phyloP scores from a whole-genome alignment of 2,329 filamentous ascomycete genomes.

The Alternaria arborescens region DNA sequence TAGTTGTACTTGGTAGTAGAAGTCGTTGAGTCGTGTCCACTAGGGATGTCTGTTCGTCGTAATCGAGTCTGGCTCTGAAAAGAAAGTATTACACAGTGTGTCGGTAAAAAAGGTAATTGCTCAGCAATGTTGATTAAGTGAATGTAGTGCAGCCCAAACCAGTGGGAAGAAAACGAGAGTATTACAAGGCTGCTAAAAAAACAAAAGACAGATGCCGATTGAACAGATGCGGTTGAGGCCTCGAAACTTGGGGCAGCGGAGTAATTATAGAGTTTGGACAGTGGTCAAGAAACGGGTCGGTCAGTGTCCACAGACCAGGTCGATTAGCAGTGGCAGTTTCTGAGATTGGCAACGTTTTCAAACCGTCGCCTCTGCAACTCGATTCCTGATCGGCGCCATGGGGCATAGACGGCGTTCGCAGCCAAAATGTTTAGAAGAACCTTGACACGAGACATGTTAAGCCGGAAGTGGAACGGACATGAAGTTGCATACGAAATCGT shows the following conservation, averaged over 20 bases:
- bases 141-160: slow-evolving; percentile 64
- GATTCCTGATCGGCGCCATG: slow-evolving; percentile 49
- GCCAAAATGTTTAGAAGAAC: slow-evolving; percentile 51
- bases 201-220: slow-evolving; percentile 51
- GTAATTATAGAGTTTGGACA: slow-evolving; percentile 48
- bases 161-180: slow-evolving; percentile 62
- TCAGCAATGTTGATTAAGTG: slow-evolving; percentile 43
- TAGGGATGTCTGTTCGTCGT: slow-evolving; percentile 58
- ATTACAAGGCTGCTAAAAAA: slow-evolving; percentile 53
- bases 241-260: slow-evolving; percentile 49
- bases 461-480: slow-evolving; percentile 43
- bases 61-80: slow-evolving; percentile 50
- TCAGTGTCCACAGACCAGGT: slow-evolving; percentile 37
- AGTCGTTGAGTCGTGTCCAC: slow-evolving; percentile 38
- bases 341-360: slow-evolving; percentile 55
- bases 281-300: slow-evolving; percentile 41
- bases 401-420: slow-evolving; percentile 38
- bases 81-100: slow-evolving; percentile 49
- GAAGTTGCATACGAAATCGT: slow-evolving; percentile 40
- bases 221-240: slow-evolving; percentile 51
- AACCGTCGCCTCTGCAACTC: slow-evolving; percentile 49
- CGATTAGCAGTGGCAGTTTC: slow-evolving; percentile 52
- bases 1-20: slow-evolving; percentile 25
- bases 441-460: slow-evolving; percentile 49
- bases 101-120: slow-evolving; percentile 33